phyloP scores from a whole-genome alignment of 169 alveolate genomes.

The Plasmodium sp. region DNA sequence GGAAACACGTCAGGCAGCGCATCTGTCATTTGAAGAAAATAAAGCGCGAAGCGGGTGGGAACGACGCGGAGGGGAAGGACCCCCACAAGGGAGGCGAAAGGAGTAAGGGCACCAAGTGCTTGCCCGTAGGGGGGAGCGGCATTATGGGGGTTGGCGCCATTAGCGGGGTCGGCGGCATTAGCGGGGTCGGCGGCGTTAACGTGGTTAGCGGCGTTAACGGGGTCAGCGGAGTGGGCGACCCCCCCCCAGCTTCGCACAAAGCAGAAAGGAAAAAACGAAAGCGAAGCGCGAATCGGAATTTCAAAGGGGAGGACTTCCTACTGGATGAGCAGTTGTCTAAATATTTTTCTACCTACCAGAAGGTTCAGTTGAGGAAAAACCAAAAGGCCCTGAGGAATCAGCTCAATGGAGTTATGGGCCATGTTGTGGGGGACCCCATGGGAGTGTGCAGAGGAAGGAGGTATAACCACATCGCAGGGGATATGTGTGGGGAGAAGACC shows the following conservation, averaged over 20 bases:
- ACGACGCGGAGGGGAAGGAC: neutral
- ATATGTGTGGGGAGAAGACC: neutral
- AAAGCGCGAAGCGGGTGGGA: neutral
- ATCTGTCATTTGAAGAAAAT: conserved; percentile 1
- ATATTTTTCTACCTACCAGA: neutral
- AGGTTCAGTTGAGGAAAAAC: neutral
- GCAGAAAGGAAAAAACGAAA: neutral
- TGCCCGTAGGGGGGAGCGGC: neutral
- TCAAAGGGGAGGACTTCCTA: neutral
- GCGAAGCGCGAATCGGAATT: neutral
- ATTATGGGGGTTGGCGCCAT: neutral
- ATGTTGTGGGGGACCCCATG: neutral
- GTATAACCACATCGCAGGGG: neutral
- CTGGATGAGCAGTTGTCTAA: neutral
- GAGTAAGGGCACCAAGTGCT: conserved; percentile 4
- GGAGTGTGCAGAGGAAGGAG: neutral
- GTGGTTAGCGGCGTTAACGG: too few relatives aligned
- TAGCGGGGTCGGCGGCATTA: neutral
- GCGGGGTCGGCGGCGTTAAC: neutral
- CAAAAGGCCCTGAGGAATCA: neutral
- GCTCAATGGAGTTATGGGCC: neutral
- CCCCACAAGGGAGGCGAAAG: neutral
- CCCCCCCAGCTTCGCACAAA: neutral
- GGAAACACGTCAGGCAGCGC: neutral
- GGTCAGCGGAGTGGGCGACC: neutral